A percentile compares a stretch with the other conserved stretches of the same genome.
phyloP scores from a whole-genome alignment of 208 protist species.

The Wallacemonas sp. region DNA sequence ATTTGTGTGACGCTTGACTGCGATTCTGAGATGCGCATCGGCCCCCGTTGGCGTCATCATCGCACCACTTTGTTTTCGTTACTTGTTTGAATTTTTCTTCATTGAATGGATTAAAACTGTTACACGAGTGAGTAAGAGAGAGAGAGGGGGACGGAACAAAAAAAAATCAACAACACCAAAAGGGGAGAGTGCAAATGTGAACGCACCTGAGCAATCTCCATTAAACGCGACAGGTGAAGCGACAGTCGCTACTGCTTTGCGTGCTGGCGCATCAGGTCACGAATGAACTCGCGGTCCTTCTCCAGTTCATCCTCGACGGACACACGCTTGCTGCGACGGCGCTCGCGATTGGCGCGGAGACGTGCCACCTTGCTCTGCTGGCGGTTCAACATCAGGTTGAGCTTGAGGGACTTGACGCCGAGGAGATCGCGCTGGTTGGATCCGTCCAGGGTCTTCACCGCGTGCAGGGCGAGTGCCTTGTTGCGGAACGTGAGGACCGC shows the following conservation, averaged over 20 bases:
- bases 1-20: no score
- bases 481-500: conserved; percentile 90
- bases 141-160: no score
- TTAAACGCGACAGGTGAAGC: neutral
- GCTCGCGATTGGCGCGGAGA: conserved; percentile 48
- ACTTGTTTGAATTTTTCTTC: no score
- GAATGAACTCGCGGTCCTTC: conserved; percentile 71
- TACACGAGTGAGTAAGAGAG: no score
- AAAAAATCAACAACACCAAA: no score
- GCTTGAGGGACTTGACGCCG: conserved; percentile 67
- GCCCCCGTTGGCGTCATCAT: no score
- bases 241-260: neutral
- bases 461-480: conserved; percentile 83
- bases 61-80: no score
- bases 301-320: conserved; percentile 32
- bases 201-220: neutral
- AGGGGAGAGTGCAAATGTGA: neutral
- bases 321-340: conserved; percentile 27
- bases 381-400: conserved; percentile 78
- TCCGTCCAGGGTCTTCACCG: conserved; percentile 75
- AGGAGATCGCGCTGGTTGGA: conserved; percentile 81
- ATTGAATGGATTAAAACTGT: no score
- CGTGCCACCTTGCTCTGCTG: conserved; percentile 70
- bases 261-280: conserved; percentile 58
- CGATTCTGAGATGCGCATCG: no score